phyloP scores from a whole-genome alignment of 1,139 yeast genomes.

The Geotrichum armillariae region DNA sequence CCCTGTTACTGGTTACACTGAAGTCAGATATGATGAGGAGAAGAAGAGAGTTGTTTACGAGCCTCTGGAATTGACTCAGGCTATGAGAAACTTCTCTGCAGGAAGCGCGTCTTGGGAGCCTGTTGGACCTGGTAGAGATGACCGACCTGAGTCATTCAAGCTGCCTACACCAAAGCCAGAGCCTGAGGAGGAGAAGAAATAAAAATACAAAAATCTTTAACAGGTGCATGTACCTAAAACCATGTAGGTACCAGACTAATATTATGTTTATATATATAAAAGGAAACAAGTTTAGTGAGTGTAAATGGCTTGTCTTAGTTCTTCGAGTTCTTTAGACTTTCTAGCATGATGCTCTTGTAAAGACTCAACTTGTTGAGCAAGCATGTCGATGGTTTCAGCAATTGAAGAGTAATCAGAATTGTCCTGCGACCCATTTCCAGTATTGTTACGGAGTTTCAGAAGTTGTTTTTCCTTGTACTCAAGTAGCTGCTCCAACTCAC shows the following conservation, averaged over 20 bases:
- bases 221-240: slow-evolving; percentile 15
- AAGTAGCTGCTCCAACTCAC: slow-evolving; percentile 80
- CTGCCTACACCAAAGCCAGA: slow-evolving; percentile 84
- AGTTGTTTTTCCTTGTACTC: slow-evolving; percentile 65
- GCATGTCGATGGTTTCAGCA: slow-evolving; percentile 57
- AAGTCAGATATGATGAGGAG: slow-evolving; percentile 87
- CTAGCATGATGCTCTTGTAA: slow-evolving; percentile 56
- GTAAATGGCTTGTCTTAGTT: slow-evolving; percentile 48
- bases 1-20: slow-evolving; percentile 91
- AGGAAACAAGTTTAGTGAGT: slow-evolving; percentile 8
- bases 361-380: slow-evolving; percentile 63
- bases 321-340: slow-evolving; percentile 53
- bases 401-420: slow-evolving; percentile 22
- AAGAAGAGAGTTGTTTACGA: slow-evolving; percentile 87
- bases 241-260: slow-evolving; percentile 13
- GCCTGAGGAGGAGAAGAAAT: slow-evolving; percentile 38
- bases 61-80: slow-evolving; percentile 88
- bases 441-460: slow-evolving; percentile 35
- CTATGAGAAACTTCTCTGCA: slow-evolving; percentile 86
- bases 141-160: slow-evolving; percentile 77
- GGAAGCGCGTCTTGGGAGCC: slow-evolving; percentile 93
- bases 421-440: slow-evolving; percentile 21
- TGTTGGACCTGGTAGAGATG: slow-evolving; percentile 84
- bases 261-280: background rate
- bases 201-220: slow-evolving; percentile 25